Evolutionary conservation across 805 yeast genomes (phyloP).

Genomic region (Metschnikowia kofuensis): DNA sequence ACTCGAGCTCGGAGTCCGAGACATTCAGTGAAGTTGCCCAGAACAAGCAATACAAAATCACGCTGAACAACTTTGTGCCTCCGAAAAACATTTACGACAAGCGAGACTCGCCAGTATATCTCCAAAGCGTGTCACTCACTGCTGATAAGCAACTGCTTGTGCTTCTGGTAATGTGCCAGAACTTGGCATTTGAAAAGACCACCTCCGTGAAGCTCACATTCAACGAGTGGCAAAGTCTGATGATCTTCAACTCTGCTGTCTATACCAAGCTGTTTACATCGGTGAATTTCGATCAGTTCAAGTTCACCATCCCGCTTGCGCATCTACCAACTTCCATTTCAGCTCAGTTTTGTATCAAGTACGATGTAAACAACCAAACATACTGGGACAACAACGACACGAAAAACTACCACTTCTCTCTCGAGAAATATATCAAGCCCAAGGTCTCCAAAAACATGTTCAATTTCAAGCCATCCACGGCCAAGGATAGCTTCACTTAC

Average conservation of each 20-base stretch:
- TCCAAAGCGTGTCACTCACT: conserved; percentile 37
- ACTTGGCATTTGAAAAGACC: conserved; percentile 36
- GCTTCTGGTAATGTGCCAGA: conserved; percentile 31
- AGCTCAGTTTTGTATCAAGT: conserved; percentile 35
- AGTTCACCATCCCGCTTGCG: conserved; percentile 46
- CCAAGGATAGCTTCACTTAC: conserved; percentile 12
- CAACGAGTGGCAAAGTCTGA: conserved; percentile 45
- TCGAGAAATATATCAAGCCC: conserved; percentile 14
- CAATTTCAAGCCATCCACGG: conserved; percentile 4
- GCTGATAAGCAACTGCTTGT: conserved; percentile 20
- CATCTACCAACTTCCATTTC: conserved; percentile 30
- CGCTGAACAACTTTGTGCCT: conserved; percentile 12
- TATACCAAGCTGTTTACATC: conserved; percentile 23
- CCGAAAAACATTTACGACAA: conserved; percentile 19
- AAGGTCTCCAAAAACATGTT: conserved; percentile 5
- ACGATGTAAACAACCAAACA: conserved; percentile 24
- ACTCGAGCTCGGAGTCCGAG: conserved; percentile 16
- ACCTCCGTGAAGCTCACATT: conserved; percentile 45
- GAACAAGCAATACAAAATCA: conserved; percentile 18
- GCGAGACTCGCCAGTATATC: conserved; percentile 23
- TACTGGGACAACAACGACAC: conserved; percentile 41
- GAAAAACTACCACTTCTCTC: conserved; percentile 34
- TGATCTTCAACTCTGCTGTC: conserved; percentile 22
- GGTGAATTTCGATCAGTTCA: conserved; percentile 44
- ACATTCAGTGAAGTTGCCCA: conserved; percentile 11